Evolutionary conservation across 257 asterid genomes (phyloP).

Genomic region (Nicotiana sylvestris): DNA sequence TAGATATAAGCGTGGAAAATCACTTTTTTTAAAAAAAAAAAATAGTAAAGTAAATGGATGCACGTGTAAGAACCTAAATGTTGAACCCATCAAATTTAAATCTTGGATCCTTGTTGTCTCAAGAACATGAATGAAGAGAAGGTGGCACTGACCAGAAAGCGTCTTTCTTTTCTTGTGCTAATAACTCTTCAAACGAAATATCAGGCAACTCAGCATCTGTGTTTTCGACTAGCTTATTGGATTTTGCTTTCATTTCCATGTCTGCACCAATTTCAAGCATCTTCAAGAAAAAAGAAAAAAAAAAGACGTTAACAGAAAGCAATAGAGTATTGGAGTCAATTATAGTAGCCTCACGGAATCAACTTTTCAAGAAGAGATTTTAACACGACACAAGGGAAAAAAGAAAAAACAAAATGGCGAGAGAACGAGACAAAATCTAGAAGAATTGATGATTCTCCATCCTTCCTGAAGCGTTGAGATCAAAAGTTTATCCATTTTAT

Average conservation of each 20-base stretch:
- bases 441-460: neutral
- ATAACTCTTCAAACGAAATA: slow-evolving; percentile 76
- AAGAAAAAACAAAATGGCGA: neutral
- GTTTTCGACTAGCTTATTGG: slow-evolving; percentile 32
- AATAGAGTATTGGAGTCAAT: neutral
- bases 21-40: too few relatives aligned
- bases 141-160: slow-evolving; percentile 51
- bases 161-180: slow-evolving; percentile 81
- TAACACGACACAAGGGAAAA: neutral
- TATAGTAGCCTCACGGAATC: neutral
- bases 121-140: neutral
- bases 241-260: slow-evolving; percentile 51
- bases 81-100: too few relatives aligned
- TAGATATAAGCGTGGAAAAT: too few relatives aligned
- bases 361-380: slow-evolving; percentile 2
- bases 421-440: neutral
- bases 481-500: neutral
- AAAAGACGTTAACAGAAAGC: neutral
- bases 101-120: too few relatives aligned
- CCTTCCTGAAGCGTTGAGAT: neutral
- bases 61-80: too few relatives aligned
- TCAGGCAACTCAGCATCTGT: slow-evolving; percentile 43
- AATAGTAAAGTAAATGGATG: too few relatives aligned
- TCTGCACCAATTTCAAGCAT: slow-evolving; percentile 61
- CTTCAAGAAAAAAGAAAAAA: slow-evolving; percentile 28